phyloP scores from a whole-genome alignment of 2,329 filamentous ascomycete genomes.

The Chaetoscypha palmicola region DNA sequence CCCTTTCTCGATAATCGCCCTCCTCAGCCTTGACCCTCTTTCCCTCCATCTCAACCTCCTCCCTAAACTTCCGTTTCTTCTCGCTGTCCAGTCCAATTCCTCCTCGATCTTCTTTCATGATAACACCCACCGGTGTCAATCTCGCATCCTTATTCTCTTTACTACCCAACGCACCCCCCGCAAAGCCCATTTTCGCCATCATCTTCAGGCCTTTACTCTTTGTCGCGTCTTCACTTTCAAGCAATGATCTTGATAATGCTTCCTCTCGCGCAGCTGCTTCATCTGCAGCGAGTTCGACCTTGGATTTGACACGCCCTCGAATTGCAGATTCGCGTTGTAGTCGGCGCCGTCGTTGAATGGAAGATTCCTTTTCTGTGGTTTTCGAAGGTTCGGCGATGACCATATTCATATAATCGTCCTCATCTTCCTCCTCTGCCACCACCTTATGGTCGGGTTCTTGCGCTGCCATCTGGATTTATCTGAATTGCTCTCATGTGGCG shows the following conservation, averaged over 20 bases:
- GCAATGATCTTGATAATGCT: conserved; percentile 66
- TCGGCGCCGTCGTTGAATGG: conserved; percentile 44
- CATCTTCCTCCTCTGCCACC: conserved; percentile 51
- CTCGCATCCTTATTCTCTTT: conserved; percentile 35
- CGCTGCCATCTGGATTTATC: conserved; percentile 18
- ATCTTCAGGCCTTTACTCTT: conserved; percentile 85
- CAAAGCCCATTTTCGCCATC: conserved; percentile 96
- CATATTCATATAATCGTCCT: conserved; percentile 98
- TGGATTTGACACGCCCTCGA: conserved; percentile 65
- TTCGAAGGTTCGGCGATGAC: conserved; percentile 61
- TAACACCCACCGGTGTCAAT: conserved; percentile 68
- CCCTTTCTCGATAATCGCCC: conserved; percentile 65
- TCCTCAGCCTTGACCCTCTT: conserved; percentile 61
- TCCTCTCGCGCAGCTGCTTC: conserved; percentile 66
- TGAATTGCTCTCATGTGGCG: too few species aligned
- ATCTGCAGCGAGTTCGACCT: conserved; percentile 72
- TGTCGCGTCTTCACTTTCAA: conserved; percentile 48
- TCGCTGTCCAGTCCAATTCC: conserved; percentile 82
- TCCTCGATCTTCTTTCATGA: conserved; percentile 69
- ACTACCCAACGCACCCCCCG: conserved; percentile 67
- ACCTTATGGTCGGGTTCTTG: conserved; percentile 13
- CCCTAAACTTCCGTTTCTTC: conserved; percentile 67
- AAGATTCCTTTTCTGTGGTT: conserved; percentile 48
- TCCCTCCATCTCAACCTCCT: conserved; percentile 49
- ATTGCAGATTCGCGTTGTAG: conserved; percentile 56